Conservation (phyloP, 1,284 basidiomycete genomes). For the Ustilago tritici region DNA sequence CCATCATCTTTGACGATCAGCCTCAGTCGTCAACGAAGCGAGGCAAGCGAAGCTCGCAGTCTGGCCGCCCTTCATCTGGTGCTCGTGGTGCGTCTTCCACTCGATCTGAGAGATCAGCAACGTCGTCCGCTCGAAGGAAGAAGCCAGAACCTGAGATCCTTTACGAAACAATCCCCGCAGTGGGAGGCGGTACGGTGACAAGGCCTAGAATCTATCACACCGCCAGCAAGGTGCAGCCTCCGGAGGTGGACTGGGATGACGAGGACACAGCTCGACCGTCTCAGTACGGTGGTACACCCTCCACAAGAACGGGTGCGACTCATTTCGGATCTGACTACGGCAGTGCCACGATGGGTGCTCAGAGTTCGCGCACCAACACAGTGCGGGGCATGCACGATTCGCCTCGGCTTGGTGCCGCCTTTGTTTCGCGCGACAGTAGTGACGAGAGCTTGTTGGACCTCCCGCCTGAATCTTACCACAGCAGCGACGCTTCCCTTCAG, state of each 20-base stretch:
- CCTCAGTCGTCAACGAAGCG: slow-evolving; percentile 24
- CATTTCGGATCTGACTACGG: slow-evolving; percentile 47
- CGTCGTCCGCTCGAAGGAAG: slow-evolving; percentile 12
- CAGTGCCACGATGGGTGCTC: slow-evolving; percentile 46
- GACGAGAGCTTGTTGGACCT: slow-evolving; percentile 48
- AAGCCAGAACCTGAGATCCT: slow-evolving; percentile 38
- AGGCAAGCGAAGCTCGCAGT: slow-evolving; percentile 28
- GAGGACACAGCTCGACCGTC: slow-evolving; percentile 49
- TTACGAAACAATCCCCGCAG: slow-evolving; percentile 80
- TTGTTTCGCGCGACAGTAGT: slow-evolving; percentile 38
- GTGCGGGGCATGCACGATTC: slow-evolving; percentile 35
- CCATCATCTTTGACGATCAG: slow-evolving; percentile 54
- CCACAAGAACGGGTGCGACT: slow-evolving; percentile 44
- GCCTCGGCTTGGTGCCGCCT: slow-evolving; percentile 34
- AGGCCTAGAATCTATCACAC: slow-evolving; percentile 81
- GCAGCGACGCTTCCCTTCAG: slow-evolving; percentile 40
- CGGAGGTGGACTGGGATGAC: slow-evolving; percentile 55
- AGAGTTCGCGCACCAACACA: slow-evolving; percentile 50
- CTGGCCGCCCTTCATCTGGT: slow-evolving; percentile 12
- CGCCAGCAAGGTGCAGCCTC: slow-evolving; percentile 75
- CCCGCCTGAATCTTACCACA: slow-evolving; percentile 46
- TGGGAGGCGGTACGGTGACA: slow-evolving; percentile 81
- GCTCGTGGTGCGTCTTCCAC: slow-evolving; percentile 27
- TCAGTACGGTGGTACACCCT: slow-evolving; percentile 43
- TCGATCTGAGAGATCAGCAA: slow-evolving; percentile 21